Conservation (phyloP, 2,329 filamentous ascomycete species). For the Xylaria sp. region DNA sequence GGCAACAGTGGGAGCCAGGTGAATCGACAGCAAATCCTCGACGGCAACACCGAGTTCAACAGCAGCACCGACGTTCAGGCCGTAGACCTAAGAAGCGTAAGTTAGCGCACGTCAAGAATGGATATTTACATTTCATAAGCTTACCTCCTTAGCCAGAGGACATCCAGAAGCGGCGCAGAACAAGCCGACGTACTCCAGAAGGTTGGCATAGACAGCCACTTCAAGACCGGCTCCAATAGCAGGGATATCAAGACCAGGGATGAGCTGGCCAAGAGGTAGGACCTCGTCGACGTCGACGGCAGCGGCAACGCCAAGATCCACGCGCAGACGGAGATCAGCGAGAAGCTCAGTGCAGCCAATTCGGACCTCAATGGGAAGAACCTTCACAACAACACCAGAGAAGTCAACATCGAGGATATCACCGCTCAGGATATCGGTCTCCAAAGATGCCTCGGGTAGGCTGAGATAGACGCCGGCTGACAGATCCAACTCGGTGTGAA, state of each 20-base stretch:
- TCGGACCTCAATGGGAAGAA: constrained; percentile 58
- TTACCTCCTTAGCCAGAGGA: constrained; percentile 51
- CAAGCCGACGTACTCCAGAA: constrained; percentile 63
- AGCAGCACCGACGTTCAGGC: constrained; percentile 54
- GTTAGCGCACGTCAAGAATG: background rate
- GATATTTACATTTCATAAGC: background rate
- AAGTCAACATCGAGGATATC: constrained; percentile 60
- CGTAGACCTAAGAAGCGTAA: constrained; percentile 42
- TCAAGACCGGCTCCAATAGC: constrained; percentile 56
- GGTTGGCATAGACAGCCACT: constrained; percentile 61
- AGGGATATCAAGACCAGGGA: constrained; percentile 43
- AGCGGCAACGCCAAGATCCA: constrained; percentile 57
- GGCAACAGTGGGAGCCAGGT: constrained; percentile 55
- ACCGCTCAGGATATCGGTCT: constrained; percentile 57
- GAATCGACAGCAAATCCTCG: constrained; percentile 53
- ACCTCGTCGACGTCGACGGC: constrained; percentile 48
- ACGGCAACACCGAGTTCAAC: constrained; percentile 50
- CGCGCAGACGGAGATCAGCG: constrained; percentile 62
- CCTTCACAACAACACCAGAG: constrained; percentile 60
- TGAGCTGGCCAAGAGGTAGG: constrained; percentile 42
- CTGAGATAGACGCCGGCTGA: constrained; percentile 64
- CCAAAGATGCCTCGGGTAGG: constrained; percentile 58
- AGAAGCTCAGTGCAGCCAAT: constrained; percentile 59
- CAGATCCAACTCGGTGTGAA: constrained; percentile 62
- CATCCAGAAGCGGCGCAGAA: constrained; percentile 54